Conservation (phyloP, 176 grass and related monocot species). For the Phoenix dactylifera region DNA sequence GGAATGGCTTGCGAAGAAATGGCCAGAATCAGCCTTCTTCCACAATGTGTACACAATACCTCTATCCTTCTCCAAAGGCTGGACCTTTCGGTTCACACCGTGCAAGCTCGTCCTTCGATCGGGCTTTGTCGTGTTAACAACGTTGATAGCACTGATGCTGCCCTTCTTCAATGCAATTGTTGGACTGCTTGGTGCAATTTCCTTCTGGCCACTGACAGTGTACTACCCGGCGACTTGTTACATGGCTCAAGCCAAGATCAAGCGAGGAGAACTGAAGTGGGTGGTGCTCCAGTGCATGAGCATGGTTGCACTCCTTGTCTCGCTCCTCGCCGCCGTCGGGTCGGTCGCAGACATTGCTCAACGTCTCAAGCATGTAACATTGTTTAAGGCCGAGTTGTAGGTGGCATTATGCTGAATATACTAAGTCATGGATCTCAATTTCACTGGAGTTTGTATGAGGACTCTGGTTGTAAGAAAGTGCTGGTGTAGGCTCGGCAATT, state of each 20-base stretch:
- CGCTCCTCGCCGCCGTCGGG: constrained; percentile 59
- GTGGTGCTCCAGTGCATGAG: constrained; percentile 62
- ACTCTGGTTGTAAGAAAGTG: too few species aligned
- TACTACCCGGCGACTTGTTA: constrained; percentile 84
- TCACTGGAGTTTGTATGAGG: too few species aligned
- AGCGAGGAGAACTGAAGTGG: constrained; percentile 46
- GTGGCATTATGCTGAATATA: not conserved
- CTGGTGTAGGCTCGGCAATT: too few species aligned
- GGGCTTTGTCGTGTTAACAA: constrained; percentile 47
- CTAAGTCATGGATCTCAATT: too few species aligned
- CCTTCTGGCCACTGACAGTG: constrained; percentile 81
- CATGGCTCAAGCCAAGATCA: constrained; percentile 64
- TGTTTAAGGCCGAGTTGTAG: constrained; percentile 73
- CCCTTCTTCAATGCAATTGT: constrained; percentile 95
- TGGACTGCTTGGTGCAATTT: constrained; percentile 59
- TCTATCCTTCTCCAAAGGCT: constrained; percentile 28
- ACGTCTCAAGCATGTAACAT: constrained; percentile 54
- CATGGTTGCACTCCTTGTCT: constrained; percentile 46
- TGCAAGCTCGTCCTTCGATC: constrained; percentile 72
- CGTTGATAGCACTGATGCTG: constrained; percentile 61
- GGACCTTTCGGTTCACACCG: constrained; percentile 44
- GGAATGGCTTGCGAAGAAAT: constrained; percentile 44
- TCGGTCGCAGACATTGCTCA: constrained; percentile 66
- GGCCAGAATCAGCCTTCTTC: constrained; percentile 51
- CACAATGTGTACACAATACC: constrained; percentile 47